Evolutionary conservation across 345 rosid genomes (phyloP).

Genomic region (Punica granatum): DNA sequence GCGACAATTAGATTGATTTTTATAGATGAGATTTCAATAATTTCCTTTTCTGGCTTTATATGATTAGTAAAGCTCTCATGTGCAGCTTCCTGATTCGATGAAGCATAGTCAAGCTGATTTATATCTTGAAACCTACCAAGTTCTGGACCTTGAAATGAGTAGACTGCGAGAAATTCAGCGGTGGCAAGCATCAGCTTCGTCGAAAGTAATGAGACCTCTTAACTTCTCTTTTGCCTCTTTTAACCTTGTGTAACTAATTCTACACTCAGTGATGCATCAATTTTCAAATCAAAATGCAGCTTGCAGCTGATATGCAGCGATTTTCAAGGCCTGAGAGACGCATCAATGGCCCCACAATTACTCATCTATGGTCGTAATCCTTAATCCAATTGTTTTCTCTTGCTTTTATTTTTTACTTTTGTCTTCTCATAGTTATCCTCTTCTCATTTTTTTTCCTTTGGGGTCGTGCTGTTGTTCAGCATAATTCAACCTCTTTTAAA

Average conservation of each 20-base stretch:
- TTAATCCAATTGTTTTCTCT: neutral
- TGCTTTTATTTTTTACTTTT: constrained; percentile 5
- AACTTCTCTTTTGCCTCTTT: constrained; percentile 5
- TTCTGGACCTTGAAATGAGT: constrained; percentile 98
- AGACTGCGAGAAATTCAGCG: constrained; percentile 92
- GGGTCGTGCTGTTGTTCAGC: neutral
- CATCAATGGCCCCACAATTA: constrained; percentile 92
- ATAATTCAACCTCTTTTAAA: neutral
- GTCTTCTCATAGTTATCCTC: neutral
- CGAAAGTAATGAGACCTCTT: constrained; percentile 48
- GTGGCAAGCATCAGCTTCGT: constrained; percentile 93
- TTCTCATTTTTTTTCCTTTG: neutral
- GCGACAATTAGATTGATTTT: neutral
- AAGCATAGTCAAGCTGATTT: constrained; percentile 97
- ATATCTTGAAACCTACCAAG: constrained; percentile 96
- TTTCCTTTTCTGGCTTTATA: neutral
- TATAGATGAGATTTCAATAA: neutral
- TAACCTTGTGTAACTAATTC: constrained; percentile 2
- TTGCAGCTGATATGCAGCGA: constrained; percentile 99
- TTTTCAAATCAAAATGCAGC: constrained; percentile 46
- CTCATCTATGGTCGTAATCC: constrained; percentile 70
- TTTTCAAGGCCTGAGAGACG: constrained; percentile 97
- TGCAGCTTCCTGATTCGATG: constrained; percentile 98
- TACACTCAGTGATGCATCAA: constrained; percentile 2
- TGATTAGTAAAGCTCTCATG: constrained; percentile 2